Evolutionary conservation across 2,329 filamentous ascomycete species (phyloP).

Genomic region (Ophiosphaerella korrae): DNA sequence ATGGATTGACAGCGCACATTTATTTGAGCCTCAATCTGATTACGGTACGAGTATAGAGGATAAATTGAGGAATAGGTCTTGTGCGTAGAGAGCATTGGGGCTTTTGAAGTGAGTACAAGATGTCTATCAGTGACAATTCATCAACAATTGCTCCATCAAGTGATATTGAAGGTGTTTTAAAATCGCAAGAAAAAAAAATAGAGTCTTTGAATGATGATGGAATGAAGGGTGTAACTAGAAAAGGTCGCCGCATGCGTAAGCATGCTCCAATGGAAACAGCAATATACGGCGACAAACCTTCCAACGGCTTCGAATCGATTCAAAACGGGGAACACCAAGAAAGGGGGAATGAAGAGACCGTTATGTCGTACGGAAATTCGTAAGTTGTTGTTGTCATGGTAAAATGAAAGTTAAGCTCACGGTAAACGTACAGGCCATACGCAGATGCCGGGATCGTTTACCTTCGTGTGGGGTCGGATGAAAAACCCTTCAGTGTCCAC

Average conservation of each 20-base stretch:
- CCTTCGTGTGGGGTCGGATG: conserved; percentile 25
- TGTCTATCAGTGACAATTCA: conserved; percentile 20
- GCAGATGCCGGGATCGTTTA: conserved; percentile 20
- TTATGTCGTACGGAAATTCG: conserved; percentile 16
- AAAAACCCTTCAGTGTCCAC: conserved; percentile 31
- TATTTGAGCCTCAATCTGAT: conserved; percentile 26
- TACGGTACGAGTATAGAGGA: neutral
- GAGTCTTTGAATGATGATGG: neutral
- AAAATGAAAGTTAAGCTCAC: neutral
- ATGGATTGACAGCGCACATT: conserved; percentile 22
- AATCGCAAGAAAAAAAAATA: conserved; percentile 5
- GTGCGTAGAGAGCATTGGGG: neutral
- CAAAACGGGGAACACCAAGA: neutral
- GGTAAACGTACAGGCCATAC: conserved; percentile 20
- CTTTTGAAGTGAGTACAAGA: conserved; percentile 1
- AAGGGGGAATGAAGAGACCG: neutral
- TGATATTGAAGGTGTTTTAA: conserved; percentile 9
- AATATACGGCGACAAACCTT: neutral
- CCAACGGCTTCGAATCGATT: neutral
- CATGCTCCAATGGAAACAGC: neutral
- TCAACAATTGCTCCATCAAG: conserved; percentile 10
- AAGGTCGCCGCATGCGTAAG: neutral
- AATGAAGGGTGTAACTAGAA: neutral
- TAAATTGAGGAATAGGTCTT: conserved; percentile 1
- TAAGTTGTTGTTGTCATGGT: conserved; percentile 2